A percentile compares a stretch with the other conserved stretches of the same genome.
phyloP scores from a whole-genome alignment of 768 basidiomycete genomes.

The Kwoniella sp. region DNA sequence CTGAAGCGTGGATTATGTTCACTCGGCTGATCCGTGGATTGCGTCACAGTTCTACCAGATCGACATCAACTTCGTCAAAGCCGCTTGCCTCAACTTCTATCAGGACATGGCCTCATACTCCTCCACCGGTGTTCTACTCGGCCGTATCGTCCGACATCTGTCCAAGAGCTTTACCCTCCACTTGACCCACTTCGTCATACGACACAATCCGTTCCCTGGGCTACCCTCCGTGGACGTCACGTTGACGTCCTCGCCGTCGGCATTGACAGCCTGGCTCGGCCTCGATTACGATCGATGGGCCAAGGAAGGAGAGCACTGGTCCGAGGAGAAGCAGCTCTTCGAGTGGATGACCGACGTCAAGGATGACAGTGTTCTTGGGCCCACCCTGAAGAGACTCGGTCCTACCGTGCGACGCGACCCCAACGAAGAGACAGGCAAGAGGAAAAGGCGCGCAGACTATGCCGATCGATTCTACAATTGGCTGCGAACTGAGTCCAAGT shows the following conservation, averaged over 20 bases:
- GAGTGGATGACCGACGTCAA: slow-evolving; percentile 32
- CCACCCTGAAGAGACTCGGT: slow-evolving; percentile 3
- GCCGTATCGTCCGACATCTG: slow-evolving; percentile 23
- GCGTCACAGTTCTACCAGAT: slow-evolving; percentile 40
- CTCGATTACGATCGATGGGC: slow-evolving; percentile 33
- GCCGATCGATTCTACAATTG: slow-evolving; percentile 22
- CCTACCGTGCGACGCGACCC: background rate
- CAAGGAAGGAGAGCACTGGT: slow-evolving; percentile 6
- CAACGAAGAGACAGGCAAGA: slow-evolving; percentile 5
- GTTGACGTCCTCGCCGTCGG: slow-evolving; percentile 24
- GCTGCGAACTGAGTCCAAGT: slow-evolving; percentile 9
- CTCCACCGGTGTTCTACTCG: slow-evolving; percentile 28
- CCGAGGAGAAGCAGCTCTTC: slow-evolving; percentile 27
- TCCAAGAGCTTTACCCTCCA: slow-evolving; percentile 31
- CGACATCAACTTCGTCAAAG: slow-evolving; percentile 34
- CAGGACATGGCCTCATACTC: slow-evolving; percentile 30
- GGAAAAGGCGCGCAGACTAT: slow-evolving; percentile 10
- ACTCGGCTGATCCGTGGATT: background rate
- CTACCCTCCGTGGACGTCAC: slow-evolving; percentile 31
- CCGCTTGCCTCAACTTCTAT: slow-evolving; percentile 22
- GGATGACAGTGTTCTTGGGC: slow-evolving; percentile 6
- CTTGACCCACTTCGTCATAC: slow-evolving; percentile 26
- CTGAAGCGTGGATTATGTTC: background rate
- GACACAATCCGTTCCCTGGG: slow-evolving; percentile 37
- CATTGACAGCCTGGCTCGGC: slow-evolving; percentile 34